Evolutionary conservation across 2,329 filamentous ascomycete species (phyloP).

Genomic region (Alternaria infectoria): DNA sequence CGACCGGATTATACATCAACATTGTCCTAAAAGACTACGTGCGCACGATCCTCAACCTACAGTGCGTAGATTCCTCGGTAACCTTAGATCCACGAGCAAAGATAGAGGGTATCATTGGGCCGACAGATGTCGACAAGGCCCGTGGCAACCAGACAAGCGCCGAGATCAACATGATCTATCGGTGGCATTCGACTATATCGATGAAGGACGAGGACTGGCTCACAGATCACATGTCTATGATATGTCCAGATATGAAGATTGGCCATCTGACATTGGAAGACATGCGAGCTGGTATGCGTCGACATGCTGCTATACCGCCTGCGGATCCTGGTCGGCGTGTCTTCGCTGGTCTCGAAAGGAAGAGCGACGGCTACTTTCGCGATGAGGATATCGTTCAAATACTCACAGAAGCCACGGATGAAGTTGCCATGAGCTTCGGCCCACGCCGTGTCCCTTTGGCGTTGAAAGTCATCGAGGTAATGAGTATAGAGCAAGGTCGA

Average conservation of each 20-base stretch:
- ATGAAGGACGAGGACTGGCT: background rate
- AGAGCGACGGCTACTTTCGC: background rate
- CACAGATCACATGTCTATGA: background rate
- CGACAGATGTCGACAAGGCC: background rate
- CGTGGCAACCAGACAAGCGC: background rate
- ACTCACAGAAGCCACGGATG: background rate
- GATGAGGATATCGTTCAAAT: background rate
- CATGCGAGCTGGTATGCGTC: background rate
- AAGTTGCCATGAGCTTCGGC: background rate
- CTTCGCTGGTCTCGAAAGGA: background rate
- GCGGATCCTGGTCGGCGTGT: background rate
- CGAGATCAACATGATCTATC: background rate
- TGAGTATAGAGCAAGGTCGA: background rate
- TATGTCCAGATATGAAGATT: background rate
- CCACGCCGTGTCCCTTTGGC: background rate
- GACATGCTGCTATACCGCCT: background rate
- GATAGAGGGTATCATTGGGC: background rate
- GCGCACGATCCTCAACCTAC: background rate
- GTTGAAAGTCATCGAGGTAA: background rate
- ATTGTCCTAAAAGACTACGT: background rate
- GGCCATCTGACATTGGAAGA: background rate
- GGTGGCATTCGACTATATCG: background rate
- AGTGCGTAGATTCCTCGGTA: background rate
- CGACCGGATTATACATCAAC: background rate
- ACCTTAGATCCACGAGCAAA: background rate